phyloP scores from a whole-genome alignment of 768 basidiomycete genomes.

The Suillus cothurnatus region DNA sequence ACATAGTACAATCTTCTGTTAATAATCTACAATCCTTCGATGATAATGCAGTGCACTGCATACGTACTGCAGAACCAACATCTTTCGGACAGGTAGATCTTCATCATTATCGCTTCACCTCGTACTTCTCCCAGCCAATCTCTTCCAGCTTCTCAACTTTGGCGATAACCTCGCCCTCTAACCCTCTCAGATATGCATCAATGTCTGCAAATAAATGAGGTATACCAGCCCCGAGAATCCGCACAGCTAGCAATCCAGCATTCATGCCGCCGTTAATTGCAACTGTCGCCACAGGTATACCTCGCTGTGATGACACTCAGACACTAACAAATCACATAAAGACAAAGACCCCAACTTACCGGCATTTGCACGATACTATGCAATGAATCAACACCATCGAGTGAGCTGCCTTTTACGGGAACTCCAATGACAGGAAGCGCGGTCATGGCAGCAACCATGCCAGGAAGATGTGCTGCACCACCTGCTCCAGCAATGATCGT shows the following conservation, averaged over 20 bases:
- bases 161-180: constrained; percentile 75
- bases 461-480: constrained; percentile 97
- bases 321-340: background rate
- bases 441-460: constrained; percentile 98
- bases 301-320: constrained; percentile 57
- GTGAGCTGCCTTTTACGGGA: constrained; percentile 90
- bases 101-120: constrained; percentile 39
- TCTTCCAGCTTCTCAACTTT: constrained; percentile 79
- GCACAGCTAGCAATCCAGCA: constrained; percentile 87
- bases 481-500: constrained; percentile 94
- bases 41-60: background rate
- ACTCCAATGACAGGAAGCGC: constrained; percentile 93
- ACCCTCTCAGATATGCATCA: constrained; percentile 67
- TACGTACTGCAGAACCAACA: background rate
- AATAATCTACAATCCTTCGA: background rate
- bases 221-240: constrained; percentile 81
- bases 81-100: background rate
- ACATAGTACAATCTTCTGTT: background rate
- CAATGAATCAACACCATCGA: constrained; percentile 97
- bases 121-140: constrained; percentile 87
- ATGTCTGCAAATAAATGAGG: constrained; percentile 66
- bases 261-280: constrained; percentile 96
- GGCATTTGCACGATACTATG: constrained; percentile 99
- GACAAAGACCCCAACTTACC: constrained; percentile 48
- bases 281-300: constrained; percentile 96